Evolutionary conservation across 2,329 filamentous ascomycete species (phyloP), one percentile per base, ranked within the genome.

Genomic region (Botrytis elliptica): DNA sequence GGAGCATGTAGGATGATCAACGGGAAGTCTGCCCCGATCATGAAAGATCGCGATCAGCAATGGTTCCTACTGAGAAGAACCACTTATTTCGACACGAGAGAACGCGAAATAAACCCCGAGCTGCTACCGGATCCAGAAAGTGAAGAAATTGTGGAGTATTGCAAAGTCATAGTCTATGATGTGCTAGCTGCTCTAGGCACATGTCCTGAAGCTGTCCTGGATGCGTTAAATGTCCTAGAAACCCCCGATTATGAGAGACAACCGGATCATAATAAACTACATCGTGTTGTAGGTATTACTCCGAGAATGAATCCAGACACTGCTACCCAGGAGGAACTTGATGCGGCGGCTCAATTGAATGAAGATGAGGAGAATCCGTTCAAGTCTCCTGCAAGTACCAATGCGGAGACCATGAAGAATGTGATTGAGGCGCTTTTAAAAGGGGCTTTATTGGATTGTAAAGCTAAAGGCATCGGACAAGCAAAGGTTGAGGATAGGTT

Each of bases 171-270:
- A 12, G 77, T 75, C 3, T 81, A 81, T 60, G 79, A 81, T 70
- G 78, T 78, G 33, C 62, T 81, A 2, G 79, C 79, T 8, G 79
- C 79, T 9, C 66, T 80, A 42, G 79, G 77, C 5, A 75, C 77
- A 0, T 74, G 75, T 7, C 78, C 78, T n/a, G 73, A 78, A 16
- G 78, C 79, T 74, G 73, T 78, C 2, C 66, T 80, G 4, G 25
- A 75, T 2, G 70, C 71, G 18, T 74, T 79, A 20, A 44, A 71
- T 8, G 71, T 79, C n/a, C 59, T 75, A 3, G 70, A 73, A n/a
- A 12, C 40, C 4, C 68, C 68, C n/a, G 3, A 44, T 18, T 71
- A 63, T 29, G 7, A 14, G 8, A 36, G 5, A 4, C 29, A 55
- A 29, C 6, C 29, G 4, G 29, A 40, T 22, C 69, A 69, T 44